Percentiles rank a stretch among this genome's conserved stretches.
Evolutionary conservation across 169 alveolate genomes (phyloP).

Genomic region (Cryptosporidium xiaoi): DNA sequence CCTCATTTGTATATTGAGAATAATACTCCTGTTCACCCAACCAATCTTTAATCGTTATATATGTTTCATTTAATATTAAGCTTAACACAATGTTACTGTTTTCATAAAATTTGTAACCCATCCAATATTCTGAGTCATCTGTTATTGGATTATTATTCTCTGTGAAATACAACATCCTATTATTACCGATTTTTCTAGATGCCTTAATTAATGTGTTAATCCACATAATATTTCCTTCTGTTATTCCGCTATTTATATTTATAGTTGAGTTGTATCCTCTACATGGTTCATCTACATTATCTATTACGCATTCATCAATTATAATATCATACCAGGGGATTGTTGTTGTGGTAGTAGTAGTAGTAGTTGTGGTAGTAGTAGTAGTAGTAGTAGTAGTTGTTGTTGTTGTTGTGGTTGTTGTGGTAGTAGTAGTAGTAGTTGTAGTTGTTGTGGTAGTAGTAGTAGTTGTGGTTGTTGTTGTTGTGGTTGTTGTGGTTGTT

Average conservation of each 20-base stretch:
- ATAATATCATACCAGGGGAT: constrained; percentile 46
- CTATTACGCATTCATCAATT: constrained; percentile 23
- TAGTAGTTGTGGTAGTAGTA: constrained; percentile 1
- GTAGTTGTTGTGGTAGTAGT: background rate
- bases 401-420: background rate
- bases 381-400: constrained; percentile 39
- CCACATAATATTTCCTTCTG: constrained; percentile 40
- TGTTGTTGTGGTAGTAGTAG: constrained; percentile 44
- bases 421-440: background rate
- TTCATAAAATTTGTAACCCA: constrained; percentile 45
- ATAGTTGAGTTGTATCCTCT: constrained; percentile 23
- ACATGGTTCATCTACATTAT: background rate
- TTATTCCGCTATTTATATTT: background rate
- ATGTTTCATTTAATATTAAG: constrained; percentile 36
- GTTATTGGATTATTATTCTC: constrained; percentile 55
- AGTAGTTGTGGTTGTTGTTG: background rate
- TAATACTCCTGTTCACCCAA: constrained; percentile 4
- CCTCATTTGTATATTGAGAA: constrained; percentile 27
- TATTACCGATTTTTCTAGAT: background rate
- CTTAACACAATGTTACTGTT: constrained; percentile 4
- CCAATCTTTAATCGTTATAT: constrained; percentile 20
- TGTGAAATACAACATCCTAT: constrained; percentile 30
- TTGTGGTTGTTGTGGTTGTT: background rate
- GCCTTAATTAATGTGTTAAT: constrained; percentile 1
- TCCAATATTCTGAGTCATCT: constrained; percentile 36